A percentile compares a stretch with the other conserved stretches of the same genome.
Evolutionary conservation across 345 rosid genomes (phyloP).

Genomic region (Brassica nigra): DNA sequence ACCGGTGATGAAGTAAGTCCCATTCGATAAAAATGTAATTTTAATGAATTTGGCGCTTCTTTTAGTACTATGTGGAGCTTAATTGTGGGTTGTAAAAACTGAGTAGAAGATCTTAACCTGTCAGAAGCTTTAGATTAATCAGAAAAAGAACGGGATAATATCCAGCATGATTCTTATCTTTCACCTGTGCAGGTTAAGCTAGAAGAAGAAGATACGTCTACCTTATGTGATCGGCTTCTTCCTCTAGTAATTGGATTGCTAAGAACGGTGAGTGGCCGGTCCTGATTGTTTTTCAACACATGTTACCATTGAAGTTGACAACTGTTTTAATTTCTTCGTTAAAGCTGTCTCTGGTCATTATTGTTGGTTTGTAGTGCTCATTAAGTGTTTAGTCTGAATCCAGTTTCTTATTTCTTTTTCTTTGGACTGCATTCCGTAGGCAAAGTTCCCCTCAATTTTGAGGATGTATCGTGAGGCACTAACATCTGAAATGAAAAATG

Average conservation of each 20-base stretch:
- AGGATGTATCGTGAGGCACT: constrained; percentile 86
- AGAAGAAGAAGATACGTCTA: constrained; percentile 69
- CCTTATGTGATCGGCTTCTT: constrained; percentile 68
- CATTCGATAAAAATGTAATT: constrained; percentile 18
- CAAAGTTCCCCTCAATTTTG: constrained; percentile 87
- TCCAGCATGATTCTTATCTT: constrained; percentile 18
- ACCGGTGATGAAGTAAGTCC: constrained; percentile 68
- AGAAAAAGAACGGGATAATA: not conserved
- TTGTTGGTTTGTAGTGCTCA: constrained; percentile 6
- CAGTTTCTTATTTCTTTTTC: constrained; percentile 29
- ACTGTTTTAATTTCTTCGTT: constrained; percentile 12
- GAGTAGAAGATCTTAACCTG: constrained; percentile 9
- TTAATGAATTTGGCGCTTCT: not conserved
- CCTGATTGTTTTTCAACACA: constrained; percentile 11
- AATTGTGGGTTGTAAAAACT: constrained; percentile 9
- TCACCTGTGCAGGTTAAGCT: constrained; percentile 52
- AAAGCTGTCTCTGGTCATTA: constrained; percentile 7
- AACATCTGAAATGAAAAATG: constrained; percentile 89
- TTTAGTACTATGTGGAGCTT: constrained; percentile 17
- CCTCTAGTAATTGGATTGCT: constrained; percentile 84
- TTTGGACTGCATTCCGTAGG: constrained; percentile 49
- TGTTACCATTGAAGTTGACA: constrained; percentile 5
- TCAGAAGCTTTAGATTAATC: constrained; percentile 17
- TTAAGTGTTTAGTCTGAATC: constrained; percentile 9
- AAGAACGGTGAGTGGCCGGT: constrained; percentile 62